Evolutionary conservation across 495 filamentous ascomycete species (phyloP).

Genomic region (Podospora australis): DNA sequence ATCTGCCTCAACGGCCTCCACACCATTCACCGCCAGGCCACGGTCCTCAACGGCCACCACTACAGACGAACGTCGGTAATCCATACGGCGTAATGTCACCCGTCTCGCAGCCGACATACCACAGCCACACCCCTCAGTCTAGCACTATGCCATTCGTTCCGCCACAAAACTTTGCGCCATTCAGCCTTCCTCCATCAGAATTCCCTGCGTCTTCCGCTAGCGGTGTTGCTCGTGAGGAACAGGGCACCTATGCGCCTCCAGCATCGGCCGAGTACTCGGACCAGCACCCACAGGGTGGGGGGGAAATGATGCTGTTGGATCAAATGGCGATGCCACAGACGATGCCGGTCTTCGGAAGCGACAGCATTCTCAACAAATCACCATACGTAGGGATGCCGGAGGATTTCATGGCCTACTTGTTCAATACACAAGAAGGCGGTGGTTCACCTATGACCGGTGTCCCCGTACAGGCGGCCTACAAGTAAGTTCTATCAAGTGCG

Average conservation of each 20-base stretch:
- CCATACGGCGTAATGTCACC: conserved; percentile 46
- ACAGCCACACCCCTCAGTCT: conserved; percentile 43
- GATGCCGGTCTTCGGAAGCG: conserved; percentile 77
- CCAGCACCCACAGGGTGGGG: conserved; percentile 38
- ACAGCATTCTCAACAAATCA: conserved; percentile 70
- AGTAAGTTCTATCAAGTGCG: conserved; percentile 29
- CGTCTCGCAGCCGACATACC: conserved; percentile 43
- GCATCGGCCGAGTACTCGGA: conserved; percentile 40
- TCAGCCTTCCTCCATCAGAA: conserved; percentile 50
- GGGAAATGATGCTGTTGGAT: conserved; percentile 56
- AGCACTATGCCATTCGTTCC: conserved; percentile 37
- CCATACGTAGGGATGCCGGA: conserved; percentile 81
- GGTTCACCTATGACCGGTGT: conserved; percentile 40
- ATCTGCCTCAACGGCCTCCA: conserved; percentile 30
- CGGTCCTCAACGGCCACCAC: conserved; percentile 35
- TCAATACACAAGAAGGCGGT: conserved; percentile 55
- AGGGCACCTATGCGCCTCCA: conserved; percentile 31
- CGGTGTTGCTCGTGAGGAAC: conserved; percentile 20
- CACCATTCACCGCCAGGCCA: conserved; percentile 40
- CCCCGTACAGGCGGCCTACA: conserved; percentile 39
- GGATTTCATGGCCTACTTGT: conserved; percentile 87
- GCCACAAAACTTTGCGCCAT: conserved; percentile 48
- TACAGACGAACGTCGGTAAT: conserved; percentile 41
- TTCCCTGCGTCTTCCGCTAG: conserved; percentile 33
- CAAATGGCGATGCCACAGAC: conserved; percentile 60